phyloP scores from a whole-genome alignment of 2,329 filamentous ascomycete genomes.

The Colletotrichum camelliae region DNA sequence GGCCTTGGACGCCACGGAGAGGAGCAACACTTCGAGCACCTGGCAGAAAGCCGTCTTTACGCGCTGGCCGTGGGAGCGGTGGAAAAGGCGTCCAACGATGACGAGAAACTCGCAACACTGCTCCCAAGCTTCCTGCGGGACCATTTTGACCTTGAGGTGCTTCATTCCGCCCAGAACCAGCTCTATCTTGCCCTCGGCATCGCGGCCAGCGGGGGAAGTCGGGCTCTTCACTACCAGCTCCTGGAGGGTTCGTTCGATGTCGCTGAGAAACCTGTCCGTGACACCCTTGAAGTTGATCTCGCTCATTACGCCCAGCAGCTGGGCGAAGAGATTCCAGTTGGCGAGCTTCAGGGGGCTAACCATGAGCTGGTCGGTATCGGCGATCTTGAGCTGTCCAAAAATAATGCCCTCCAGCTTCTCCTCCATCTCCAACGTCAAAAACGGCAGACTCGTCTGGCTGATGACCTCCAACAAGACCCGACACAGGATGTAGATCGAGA shows the following conservation, averaged over 20 bases:
- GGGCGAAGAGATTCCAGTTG: conserved; percentile 94
- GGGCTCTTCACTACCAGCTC: conserved; percentile 76
- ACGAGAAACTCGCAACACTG: conserved; percentile 90
- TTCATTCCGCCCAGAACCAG: conserved; percentile 91
- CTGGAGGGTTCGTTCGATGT: conserved; percentile 79
- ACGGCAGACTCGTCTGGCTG: conserved; percentile 81
- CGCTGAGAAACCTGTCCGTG: conserved; percentile 78
- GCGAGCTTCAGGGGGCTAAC: conserved; percentile 84
- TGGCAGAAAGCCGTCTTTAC: conserved; percentile 96
- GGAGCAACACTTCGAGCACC: conserved; percentile 82
- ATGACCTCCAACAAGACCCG: conserved; percentile 94
- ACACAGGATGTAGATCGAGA: conserved; percentile 95
- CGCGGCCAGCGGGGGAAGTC: conserved; percentile 58
- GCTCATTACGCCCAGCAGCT: conserved; percentile 95
- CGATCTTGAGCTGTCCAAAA: conserved; percentile 90
- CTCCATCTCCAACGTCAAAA: conserved; percentile 89
- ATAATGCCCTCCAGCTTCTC: conserved; percentile 95
- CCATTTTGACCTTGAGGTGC: conserved; percentile 78
- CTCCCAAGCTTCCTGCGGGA: conserved; percentile 78
- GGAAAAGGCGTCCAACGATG: conserved; percentile 81
- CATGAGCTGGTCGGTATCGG: conserved; percentile 81
- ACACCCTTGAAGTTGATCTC: conserved; percentile 88
- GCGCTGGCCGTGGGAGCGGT: conserved; percentile 82
- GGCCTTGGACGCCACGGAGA: conserved; percentile 85
- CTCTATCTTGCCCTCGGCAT: conserved; percentile 82